phyloP scores from a whole-genome alignment of 495 filamentous ascomycete species.

The Trichocladium uniseriatum region DNA sequence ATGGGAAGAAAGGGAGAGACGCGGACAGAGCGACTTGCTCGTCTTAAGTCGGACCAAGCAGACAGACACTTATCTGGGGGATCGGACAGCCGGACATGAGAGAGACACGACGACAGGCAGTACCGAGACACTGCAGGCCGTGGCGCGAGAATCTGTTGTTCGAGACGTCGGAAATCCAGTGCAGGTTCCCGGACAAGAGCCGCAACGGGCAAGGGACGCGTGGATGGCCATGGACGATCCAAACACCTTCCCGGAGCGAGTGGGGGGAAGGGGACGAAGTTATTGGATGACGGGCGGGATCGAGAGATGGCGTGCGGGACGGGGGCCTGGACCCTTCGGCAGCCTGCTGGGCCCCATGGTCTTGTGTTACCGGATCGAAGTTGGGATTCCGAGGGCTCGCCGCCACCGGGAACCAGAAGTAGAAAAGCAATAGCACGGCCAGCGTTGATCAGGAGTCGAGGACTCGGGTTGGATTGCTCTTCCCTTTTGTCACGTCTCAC shows the following conservation, averaged over 20 bases:
- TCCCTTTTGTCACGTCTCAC: too few species aligned
- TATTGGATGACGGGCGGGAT: constrained; percentile 1
- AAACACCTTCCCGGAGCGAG: constrained; percentile 1
- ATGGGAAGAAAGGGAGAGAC: neutral
- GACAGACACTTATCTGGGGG: constrained; percentile 2
- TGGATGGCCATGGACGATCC: constrained; percentile 4
- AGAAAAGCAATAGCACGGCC: neutral
- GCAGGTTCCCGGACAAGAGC: constrained; percentile 1
- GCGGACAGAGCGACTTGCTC: neutral
- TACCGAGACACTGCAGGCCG: constrained; percentile 3
- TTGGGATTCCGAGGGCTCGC: neutral
- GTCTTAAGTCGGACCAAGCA: neutral
- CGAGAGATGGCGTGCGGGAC: constrained; percentile 1
- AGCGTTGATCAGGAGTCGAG: too few species aligned
- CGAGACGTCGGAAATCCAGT: neutral
- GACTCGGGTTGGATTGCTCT: too few species aligned
- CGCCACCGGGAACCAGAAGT: neutral
- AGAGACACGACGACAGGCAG: neutral
- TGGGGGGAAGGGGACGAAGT: neutral
- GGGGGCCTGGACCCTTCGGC: neutral
- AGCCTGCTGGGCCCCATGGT: neutral
- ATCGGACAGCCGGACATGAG: neutral
- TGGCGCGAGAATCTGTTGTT: constrained; percentile 2
- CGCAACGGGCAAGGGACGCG: constrained; percentile 1
- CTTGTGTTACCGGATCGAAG: neutral